Percentiles rank a stretch among this genome's conserved stretches.
Evolutionary conservation across 495 filamentous ascomycete genomes (phyloP).

Genomic region (Podospora pseudoanserina): DNA sequence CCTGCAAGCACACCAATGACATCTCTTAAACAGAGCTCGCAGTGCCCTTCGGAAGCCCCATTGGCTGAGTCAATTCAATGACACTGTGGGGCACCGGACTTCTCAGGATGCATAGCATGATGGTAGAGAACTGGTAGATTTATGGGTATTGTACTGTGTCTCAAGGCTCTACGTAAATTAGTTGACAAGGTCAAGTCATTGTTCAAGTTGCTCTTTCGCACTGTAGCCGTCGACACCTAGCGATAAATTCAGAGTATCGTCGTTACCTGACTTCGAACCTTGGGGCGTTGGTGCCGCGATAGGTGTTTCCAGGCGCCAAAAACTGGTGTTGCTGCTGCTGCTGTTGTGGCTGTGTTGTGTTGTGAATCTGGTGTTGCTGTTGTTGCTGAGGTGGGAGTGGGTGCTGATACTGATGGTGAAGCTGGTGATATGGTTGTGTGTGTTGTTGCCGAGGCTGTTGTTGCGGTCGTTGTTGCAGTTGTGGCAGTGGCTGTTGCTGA

Average conservation of each 20-base stretch:
- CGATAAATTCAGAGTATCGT: neutral
- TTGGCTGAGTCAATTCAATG: neutral
- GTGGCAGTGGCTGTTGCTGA: neutral
- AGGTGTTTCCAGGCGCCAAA: neutral
- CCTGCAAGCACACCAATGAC: neutral
- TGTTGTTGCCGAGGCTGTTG: neutral
- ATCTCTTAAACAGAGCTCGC: neutral
- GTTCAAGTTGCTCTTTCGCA: neutral
- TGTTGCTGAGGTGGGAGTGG: too few relatives aligned
- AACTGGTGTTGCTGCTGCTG: neutral
- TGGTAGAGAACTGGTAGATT: neutral
- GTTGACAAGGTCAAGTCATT: neutral
- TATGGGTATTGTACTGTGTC: neutral
- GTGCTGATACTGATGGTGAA: neutral
- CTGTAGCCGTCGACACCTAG: neutral
- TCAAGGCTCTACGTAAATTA: too few relatives aligned
- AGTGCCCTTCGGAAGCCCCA: neutral
- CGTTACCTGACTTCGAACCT: neutral
- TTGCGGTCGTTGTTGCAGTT: neutral
- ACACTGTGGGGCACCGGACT: conserved; percentile 7
- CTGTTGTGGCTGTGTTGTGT: neutral
- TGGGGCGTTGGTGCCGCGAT: neutral
- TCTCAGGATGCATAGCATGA: neutral
- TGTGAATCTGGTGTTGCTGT: neutral
- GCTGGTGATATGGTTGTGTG: neutral